Percentiles rank a stretch among this genome's conserved stretches.
Evolutionary conservation across 768 basidiomycete genomes (phyloP).

Genomic region (Podaxis sp.): DNA sequence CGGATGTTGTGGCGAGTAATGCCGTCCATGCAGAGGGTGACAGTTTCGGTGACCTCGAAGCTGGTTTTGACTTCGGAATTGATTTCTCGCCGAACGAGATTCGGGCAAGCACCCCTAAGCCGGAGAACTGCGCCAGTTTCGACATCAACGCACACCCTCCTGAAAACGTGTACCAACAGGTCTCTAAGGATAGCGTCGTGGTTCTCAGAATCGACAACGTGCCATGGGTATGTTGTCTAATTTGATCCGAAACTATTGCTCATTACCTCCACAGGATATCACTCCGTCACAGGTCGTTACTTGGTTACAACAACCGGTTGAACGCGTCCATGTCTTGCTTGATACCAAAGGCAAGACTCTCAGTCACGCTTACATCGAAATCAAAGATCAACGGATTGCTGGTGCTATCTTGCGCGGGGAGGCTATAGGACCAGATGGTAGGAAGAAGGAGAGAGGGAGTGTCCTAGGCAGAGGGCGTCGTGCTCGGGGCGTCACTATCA

Average conservation of each 20-base stretch:
- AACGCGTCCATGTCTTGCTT: slow-evolving; percentile 73
- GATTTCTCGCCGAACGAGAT: slow-evolving; percentile 29
- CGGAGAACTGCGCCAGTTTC: slow-evolving; percentile 25
- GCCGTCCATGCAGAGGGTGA: slow-evolving; percentile 4
- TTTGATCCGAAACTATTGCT: neutral
- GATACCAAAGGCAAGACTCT: slow-evolving; percentile 82
- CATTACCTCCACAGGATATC: slow-evolving; percentile 57
- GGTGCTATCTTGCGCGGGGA: slow-evolving; percentile 65
- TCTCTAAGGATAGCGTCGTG: slow-evolving; percentile 39
- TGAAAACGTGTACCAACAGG: slow-evolving; percentile 13
- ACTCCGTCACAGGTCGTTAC: slow-evolving; percentile 68
- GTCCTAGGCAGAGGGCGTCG: slow-evolving; percentile 78
- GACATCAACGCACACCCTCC: slow-evolving; percentile 16
- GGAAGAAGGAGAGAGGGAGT: slow-evolving; percentile 49
- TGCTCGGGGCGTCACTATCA: slow-evolving; percentile 82
- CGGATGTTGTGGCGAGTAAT: slow-evolving; percentile 17
- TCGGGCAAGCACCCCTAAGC: slow-evolving; percentile 44
- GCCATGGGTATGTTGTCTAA: slow-evolving; percentile 32
- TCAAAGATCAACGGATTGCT: slow-evolving; percentile 57
- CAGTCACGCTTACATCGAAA: slow-evolving; percentile 82
- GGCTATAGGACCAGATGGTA: slow-evolving; percentile 19
- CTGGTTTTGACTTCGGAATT: slow-evolving; percentile 41
- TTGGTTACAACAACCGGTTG: slow-evolving; percentile 72
- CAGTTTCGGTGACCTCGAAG: slow-evolving; percentile 29
- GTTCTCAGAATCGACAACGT: slow-evolving; percentile 87